Base-by-base conservation (phyloP, 805 yeast species). In the Yarrowia sp. region DNA sequence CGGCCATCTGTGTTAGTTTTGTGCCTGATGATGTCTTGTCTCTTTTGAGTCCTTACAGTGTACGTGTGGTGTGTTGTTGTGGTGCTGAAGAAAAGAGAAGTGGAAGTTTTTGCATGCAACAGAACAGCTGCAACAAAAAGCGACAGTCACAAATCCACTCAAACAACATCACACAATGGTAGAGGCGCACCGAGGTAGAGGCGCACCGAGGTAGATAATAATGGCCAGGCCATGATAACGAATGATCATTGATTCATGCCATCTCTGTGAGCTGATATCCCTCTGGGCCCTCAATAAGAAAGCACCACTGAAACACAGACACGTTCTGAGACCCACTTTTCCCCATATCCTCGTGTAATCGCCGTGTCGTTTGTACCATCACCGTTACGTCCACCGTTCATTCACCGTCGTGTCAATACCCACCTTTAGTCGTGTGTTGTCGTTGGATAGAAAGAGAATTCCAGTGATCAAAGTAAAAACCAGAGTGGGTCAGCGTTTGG, bases 1-100 rank as follows among this genome's bases (percentile, higher is more conserved):
- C 91, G 85, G 98, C 97, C 98, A 95, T 88, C 87, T 68, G 69
- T 65, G 67, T 64, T 58, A 58, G 63, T 54, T 36, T 28, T 24
- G 21, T 6, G 22, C 24, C 19, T 46, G 4, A 3, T 9, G 36
- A 4, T 32, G 26, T 3, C 17, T 14, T 4, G 33, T 24, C 9
- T 26, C 16, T 14, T 5, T 26, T 26, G 4, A 10, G 52, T 46
- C 36, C 52, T 46, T 46, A 46, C 52, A 46, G 52, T 46, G 32
- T 24, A 3, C 30, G 49, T 41, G 14, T 40, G 17, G 36, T 40
- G 32, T 16, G 49, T 12, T 24, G 49, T 26, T 44, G 52, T 17
- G 36, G 12, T 17, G 52, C 12, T 17, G 30, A 30, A 33, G 5
- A 19, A 28, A 22, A 32, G 12, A 46, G 49, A 24, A 3, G 35